Conservation (phyloP, 768 basidiomycete species). For the Cystofilobasidium capitatum region DNA sequence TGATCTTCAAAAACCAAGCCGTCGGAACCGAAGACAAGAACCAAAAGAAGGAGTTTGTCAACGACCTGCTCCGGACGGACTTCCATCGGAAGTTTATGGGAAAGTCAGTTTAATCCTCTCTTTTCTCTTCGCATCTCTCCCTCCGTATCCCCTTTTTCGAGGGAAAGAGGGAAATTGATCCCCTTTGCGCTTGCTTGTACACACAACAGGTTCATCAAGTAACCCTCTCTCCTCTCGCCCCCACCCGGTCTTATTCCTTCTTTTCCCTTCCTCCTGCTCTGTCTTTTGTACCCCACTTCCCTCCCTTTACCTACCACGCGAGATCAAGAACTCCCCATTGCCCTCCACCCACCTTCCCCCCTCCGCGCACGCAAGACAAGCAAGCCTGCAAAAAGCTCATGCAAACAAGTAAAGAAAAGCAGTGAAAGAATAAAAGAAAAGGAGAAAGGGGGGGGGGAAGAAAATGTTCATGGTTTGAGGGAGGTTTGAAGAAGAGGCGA, state of each 20-base stretch:
- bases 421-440: background rate
- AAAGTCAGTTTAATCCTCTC: no score
- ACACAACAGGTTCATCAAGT: no score
- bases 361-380: no score
- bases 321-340: background rate
- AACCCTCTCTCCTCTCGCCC: no score
- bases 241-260: no score
- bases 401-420: no score
- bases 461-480: background rate
- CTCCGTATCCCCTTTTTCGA: no score
- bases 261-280: no score
- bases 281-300: background rate
- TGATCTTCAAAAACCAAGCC: slow-evolving; percentile 98
- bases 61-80: slow-evolving; percentile 85
- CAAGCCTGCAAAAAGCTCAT: no score
- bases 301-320: background rate
- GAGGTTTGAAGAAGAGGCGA: background rate
- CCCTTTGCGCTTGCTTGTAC: no score
- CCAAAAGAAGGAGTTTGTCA: slow-evolving; percentile 73
- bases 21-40: slow-evolving; percentile 52
- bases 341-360: background rate
- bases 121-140: no score
- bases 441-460: background rate
- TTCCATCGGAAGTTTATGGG: slow-evolving; percentile 48
- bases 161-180: no score